Evolutionary conservation across 768 basidiomycete genomes (phyloP), one percentile per base, ranked within the genome.

Genomic region (Boletales sp.): DNA sequence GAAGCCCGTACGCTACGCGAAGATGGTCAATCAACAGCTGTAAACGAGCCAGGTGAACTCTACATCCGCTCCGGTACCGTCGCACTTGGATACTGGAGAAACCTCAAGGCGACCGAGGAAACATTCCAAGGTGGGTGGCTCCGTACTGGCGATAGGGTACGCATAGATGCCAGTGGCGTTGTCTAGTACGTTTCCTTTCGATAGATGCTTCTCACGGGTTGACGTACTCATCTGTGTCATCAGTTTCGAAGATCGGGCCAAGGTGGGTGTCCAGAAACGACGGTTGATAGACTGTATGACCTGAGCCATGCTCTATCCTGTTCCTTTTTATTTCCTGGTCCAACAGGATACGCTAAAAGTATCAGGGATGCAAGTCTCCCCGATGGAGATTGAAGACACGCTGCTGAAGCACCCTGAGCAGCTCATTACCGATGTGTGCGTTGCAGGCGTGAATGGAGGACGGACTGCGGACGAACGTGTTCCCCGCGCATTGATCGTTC

Each of bases 311-410:
- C 24, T 5, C 24, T 5, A 24, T 5, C 24, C 5, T 24, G 24
- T 24, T 24, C 24, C 24, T 24, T 24, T 24, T 24, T 24, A 3
- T 24, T 5, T 24, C 5, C 24, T 24, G 24, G 24, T 24, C 24
- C 24, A 24, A 21, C 21, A 88, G 83, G 90, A 91, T 59, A 89
- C 82, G 0, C 73, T 92, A 18, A 92, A 92, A 61, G 76, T 92
- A 3, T 88, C 86, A 0, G 90, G 89, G 5, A 73, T 72, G 43
- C 90, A 91, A 66, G 90, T 91, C 0, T 87, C 90, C 0, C 90
- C 89, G 0, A 76, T 78, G 14, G 89, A 92, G 61, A 84, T 91
- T 45, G 90, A 91, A 61, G 73, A 80, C 21, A 76, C 75, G 21
- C 68, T 91, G 3, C 73, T 83, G n/a, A 72, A 72, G 0, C 80